Percentiles rank a stretch among this genome's conserved stretches.
Evolutionary conservation across 805 yeast genomes (phyloP).

Genomic region (Yarrowia porcina): DNA sequence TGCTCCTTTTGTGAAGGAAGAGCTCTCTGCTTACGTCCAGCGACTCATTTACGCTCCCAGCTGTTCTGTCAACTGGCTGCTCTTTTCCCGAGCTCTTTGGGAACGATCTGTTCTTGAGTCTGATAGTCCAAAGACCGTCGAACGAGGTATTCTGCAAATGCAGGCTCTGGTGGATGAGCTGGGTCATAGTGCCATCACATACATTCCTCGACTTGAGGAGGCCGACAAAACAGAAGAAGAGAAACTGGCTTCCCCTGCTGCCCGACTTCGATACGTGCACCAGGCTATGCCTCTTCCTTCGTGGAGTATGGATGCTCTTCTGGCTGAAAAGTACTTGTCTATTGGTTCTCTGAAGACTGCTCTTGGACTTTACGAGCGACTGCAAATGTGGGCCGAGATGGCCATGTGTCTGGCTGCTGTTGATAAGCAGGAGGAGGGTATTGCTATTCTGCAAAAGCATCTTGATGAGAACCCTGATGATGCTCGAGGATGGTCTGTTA

Average conservation of each 20-base stretch:
- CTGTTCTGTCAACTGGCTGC: slow-evolving; percentile 61
- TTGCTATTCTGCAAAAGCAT: slow-evolving; percentile 52
- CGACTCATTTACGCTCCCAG: slow-evolving; percentile 59
- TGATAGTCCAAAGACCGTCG: slow-evolving; percentile 76
- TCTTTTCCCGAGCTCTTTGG: slow-evolving; percentile 84
- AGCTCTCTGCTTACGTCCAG: slow-evolving; percentile 68
- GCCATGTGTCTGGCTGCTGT: slow-evolving; percentile 88
- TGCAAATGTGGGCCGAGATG: slow-evolving; percentile 72
- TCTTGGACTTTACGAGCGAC: slow-evolving; percentile 77
- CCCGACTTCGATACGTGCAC: slow-evolving; percentile 68
- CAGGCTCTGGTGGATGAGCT: slow-evolving; percentile 87
- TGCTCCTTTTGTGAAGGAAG: slow-evolving; percentile 73
- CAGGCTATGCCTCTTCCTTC: slow-evolving; percentile 74
- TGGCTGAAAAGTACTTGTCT: slow-evolving; percentile 85
- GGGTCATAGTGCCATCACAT: slow-evolving; percentile 60
- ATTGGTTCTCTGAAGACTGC: slow-evolving; percentile 85
- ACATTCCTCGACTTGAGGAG: slow-evolving; percentile 34
- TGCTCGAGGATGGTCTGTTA: slow-evolving; percentile 75
- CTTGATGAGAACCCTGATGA: slow-evolving; percentile 61
- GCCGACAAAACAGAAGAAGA: slow-evolving; percentile 33
- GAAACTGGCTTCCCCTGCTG: slow-evolving; percentile 40
- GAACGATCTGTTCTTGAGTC: slow-evolving; percentile 83
- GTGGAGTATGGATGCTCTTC: slow-evolving; percentile 75
- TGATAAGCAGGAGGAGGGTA: slow-evolving; percentile 69
- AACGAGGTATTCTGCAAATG: slow-evolving; percentile 91